Evolutionary conservation across 192 early-diverging fungal genomes (phyloP), one percentile per base, ranked within the genome.

Genomic region (Coemansia aciculifera): DNA sequence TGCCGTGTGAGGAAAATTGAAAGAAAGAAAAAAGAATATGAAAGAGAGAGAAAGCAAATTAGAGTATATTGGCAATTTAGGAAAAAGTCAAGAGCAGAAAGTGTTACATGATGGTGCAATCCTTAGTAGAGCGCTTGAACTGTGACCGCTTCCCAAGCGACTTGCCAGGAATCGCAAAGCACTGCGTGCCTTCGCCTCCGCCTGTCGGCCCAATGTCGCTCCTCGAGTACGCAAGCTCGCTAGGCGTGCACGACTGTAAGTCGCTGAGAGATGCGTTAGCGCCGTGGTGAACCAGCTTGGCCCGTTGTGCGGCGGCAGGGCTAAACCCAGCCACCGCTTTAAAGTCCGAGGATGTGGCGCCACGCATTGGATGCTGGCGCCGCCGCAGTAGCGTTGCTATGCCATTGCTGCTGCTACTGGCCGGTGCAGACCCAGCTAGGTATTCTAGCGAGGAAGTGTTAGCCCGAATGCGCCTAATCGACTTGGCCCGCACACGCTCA

Each of bases 301-400:
- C 79, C 15, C 79, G 79, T 44, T 77, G 79, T 6, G 79, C 79
- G 1, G 79, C 79, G 29, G 72, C 79, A 2, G 79, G 74, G 44
- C 79, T 82, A 46, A 82, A 82, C 5, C 79, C 79, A 3, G 79
- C 79, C 10, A 82, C 79, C 0, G 79, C 79, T 9, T 67, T 67
- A 6, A 82, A 62, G 40, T 82, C 79, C 3, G 79, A 71, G 5
- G 74, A 76, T 11, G 74, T 77, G 48, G 71, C 74, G 27, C 75
- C 64, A 34, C 74, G 79, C 57, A 82, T 38, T 2, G 74, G 79
- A 40, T 82, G 79, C 66, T 82, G 71, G 59, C 74, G 71, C 48
- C 74, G 67, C 24, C 71, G 59, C 39, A 82, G 66, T 31, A 82
- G 72, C 19, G 74, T 82, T 27, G 73, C 69, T 8, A 74, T 66